Conservation (phyloP, 169 alveolate genomes). For the Blepharisma undulans region DNA sequence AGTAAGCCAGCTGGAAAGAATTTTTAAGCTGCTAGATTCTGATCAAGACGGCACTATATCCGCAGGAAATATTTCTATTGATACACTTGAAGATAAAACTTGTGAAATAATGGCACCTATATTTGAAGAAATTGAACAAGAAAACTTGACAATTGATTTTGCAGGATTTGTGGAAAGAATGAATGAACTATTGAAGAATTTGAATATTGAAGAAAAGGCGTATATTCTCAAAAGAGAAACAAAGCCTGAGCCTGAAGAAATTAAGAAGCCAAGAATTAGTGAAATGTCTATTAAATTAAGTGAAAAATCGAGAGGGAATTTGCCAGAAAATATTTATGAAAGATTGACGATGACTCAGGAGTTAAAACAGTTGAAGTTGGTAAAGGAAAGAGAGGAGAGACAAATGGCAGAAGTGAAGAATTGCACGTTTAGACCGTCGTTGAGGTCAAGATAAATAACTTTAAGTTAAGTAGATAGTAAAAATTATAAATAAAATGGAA, state of each 20-base stretch:
- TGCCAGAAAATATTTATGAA: not conserved
- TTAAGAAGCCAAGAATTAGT: not conserved
- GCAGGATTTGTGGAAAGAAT: not conserved
- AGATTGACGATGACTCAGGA: not conserved
- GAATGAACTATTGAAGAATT: not conserved
- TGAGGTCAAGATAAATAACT: not conserved
- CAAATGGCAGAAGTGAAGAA: not conserved
- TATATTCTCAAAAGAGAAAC: not conserved
- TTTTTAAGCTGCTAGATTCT: slow-evolving; percentile 23
- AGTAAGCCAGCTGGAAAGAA: not conserved
- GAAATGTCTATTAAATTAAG: not conserved
- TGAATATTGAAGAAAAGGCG: slow-evolving; percentile 17
- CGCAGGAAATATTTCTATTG: not conserved
- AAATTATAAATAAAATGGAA: not conserved
- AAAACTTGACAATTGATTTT: not conserved
- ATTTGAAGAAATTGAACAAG: not conserved
- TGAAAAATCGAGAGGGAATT: not conserved
- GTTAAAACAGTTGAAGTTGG: not conserved
- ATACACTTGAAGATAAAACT: not conserved
- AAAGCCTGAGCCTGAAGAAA: not conserved
- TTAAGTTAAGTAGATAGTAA: not conserved
- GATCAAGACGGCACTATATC: slow-evolving; percentile 35
- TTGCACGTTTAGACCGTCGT: slow-evolving; percentile 24
- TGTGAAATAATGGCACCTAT: slow-evolving; percentile 13
- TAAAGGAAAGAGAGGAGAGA: not conserved